These are phyloP conservation scores for Boletus sp. DNA, from an alignment of 768 basidiomycete genomes.

Conservation along the genomic window DNA sequence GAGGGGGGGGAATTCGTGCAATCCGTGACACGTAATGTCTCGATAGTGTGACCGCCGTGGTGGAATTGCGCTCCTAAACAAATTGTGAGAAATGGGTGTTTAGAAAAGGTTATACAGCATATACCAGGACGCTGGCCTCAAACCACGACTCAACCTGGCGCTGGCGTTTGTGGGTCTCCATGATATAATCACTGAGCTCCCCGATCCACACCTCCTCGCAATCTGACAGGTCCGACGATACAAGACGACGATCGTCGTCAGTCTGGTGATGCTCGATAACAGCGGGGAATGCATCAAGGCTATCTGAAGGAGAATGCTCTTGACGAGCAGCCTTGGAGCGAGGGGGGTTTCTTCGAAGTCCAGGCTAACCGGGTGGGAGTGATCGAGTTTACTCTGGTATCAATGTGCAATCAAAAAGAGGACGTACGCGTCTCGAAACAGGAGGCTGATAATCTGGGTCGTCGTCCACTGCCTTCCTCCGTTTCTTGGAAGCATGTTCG, in stretches of 20 bases:
- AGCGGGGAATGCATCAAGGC: slow-evolving; percentile 16
- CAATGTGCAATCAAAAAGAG: background rate
- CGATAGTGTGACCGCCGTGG: slow-evolving; percentile 46
- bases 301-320: slow-evolving; percentile 27
- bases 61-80: slow-evolving; percentile 65
- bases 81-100: slow-evolving; percentile 1
- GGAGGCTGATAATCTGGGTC: slow-evolving; percentile 57
- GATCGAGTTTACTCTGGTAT: background rate
- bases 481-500: slow-evolving; percentile 43
- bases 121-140: slow-evolving; percentile 61
- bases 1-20: slow-evolving; percentile 42
- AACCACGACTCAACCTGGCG: slow-evolving; percentile 74
- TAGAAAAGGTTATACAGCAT: slow-evolving; percentile 13
- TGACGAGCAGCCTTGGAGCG: slow-evolving; percentile 35
- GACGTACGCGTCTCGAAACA: slow-evolving; percentile 51
- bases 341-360: slow-evolving; percentile 43
- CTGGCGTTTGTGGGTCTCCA: slow-evolving; percentile 71
- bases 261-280: slow-evolving; percentile 22
- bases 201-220: slow-evolving; percentile 73
- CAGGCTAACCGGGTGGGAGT: slow-evolving; percentile 23
- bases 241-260: slow-evolving; percentile 43
- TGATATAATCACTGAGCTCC: slow-evolving; percentile 65
- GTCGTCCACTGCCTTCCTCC: slow-evolving; percentile 42
- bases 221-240: slow-evolving; percentile 79
- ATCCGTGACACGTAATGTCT: slow-evolving; percentile 41